These are phyloP conservation scores for Immersiporthe knoxdaviesiana DNA, from an alignment of 2,329 filamentous ascomycete species.

Conservation along the genomic window DNA sequence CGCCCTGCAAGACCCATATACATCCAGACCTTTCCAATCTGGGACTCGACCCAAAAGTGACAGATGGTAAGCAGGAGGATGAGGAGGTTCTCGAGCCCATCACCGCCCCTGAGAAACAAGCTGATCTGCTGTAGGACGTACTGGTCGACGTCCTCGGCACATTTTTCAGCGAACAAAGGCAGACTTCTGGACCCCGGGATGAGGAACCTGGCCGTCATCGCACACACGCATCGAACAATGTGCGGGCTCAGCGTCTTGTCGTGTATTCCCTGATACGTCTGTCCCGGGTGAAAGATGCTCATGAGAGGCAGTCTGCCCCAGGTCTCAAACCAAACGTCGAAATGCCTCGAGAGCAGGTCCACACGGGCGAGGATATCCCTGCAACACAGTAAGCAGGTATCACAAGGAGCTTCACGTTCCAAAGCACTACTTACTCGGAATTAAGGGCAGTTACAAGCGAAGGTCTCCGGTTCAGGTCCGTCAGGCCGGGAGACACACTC, in stretches of 20 bases:
- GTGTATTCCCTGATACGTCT: constrained; percentile 42
- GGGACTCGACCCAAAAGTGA: constrained; percentile 43
- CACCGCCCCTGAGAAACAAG: constrained; percentile 39
- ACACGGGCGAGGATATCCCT: constrained; percentile 40
- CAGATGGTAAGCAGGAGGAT: constrained; percentile 43
- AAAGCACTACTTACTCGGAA: constrained; percentile 19
- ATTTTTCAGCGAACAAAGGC: constrained; percentile 42
- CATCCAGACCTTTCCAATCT: constrained; percentile 46
- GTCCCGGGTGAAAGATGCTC: constrained; percentile 43
- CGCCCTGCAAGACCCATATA: constrained; percentile 43
- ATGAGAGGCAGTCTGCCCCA: constrained; percentile 45
- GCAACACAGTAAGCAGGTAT: neutral
- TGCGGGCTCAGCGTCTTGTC: constrained; percentile 41
- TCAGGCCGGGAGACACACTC: constrained; percentile 16
- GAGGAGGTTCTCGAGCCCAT: constrained; percentile 33
- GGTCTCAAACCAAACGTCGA: constrained; percentile 45
- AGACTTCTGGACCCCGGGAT: constrained; percentile 39
- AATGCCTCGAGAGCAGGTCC: constrained; percentile 42
- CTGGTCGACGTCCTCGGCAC: constrained; percentile 44
- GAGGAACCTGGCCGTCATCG: constrained; percentile 43
- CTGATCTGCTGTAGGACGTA: constrained; percentile 47
- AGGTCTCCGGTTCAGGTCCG: constrained; percentile 9
- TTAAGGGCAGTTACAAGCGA: constrained; percentile 7
- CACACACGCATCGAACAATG: constrained; percentile 44
- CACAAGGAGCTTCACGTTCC: neutral